Base-by-base conservation (phyloP, 345 rosid genomes). In the Trapa incisa region DNA sequence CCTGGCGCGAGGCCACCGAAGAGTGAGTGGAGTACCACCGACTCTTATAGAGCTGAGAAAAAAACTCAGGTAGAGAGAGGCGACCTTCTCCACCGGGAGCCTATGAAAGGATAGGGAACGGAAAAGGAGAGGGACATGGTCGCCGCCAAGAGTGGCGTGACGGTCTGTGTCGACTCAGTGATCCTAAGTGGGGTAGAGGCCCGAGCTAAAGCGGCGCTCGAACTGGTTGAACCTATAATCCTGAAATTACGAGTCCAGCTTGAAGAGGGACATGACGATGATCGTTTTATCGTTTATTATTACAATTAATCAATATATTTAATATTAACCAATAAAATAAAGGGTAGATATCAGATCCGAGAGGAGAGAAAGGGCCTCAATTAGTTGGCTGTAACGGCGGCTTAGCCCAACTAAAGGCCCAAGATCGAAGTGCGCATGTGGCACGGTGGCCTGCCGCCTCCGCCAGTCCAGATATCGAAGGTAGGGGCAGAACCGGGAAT, bases 81-180 rank as follows among this genome's bases (percentile, higher is more conserved):
- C 77, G 64, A 57, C 33, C 5, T 65, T 71, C 37, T 42, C 54
- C 2, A 71, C 15, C 14, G 64, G 64, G 29, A 81, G 71, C 12
- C 74, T 75, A 15, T 78, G 80, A 41, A 73, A 48, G 47, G 61
- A 68, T 79, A 65, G 67, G 70, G 70, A 50, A 79, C 47, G 17
- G 81, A 57, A 10, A 70, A 11, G 54, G 77, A 65, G 54, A 71
- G 45, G 71, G 80, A 6, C 0, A 80, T 39, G 14, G 82, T 56
- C 1, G 77, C 42, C 61, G 81, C 48, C 13, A 77, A 66, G 45
- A 84, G 68, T 11, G 83, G 72, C 35, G 80, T 72, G 67, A 83
- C 38, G 2, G 87, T 82, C 17, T 76, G 82, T 54, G 85, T 82
- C 1, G 89, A 79, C 0, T 75, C 80, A 41, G 72, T 56, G 79